Evolutionary conservation across 441 rosid genomes (phyloP).

Genomic region (Populus hybrid): DNA sequence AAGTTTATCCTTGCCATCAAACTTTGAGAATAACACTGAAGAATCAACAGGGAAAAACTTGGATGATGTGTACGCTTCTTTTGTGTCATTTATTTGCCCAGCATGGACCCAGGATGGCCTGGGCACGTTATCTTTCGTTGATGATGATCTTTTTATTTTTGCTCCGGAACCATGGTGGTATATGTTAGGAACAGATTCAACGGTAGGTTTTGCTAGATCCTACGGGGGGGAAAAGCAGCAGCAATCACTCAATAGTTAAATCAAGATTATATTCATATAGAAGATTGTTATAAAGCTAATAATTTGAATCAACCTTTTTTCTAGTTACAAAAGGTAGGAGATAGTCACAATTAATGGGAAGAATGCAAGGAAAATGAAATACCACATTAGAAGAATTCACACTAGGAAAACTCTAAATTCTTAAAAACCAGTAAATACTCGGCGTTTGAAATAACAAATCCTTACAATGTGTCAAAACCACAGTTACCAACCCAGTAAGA

Average conservation of each 20-base stretch:
- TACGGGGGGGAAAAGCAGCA: conserved; percentile 22
- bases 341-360: neutral
- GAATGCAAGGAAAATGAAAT: neutral
- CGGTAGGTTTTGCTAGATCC: conserved; percentile 47
- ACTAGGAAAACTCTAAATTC: neutral
- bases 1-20: conserved; percentile 25
- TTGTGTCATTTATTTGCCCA: conserved; percentile 37
- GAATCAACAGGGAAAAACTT: conserved; percentile 74
- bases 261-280: neutral
- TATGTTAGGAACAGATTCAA: conserved; percentile 45
- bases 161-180: conserved; percentile 77
- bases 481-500: neutral
- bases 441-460: neutral
- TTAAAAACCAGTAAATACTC: neutral
- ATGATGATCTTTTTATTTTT: conserved; percentile 72
- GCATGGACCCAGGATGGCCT: conserved; percentile 71
- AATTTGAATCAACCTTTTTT: neutral
- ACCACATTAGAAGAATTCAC: neutral
- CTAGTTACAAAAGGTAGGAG: neutral
- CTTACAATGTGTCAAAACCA: neutral
- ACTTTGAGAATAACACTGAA: conserved; percentile 37
- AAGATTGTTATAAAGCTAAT: neutral
- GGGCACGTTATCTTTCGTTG: conserved; percentile 37
- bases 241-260: conserved; percentile 3
- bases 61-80: conserved; percentile 34